Conservation (phyloP, 139 green algal genomes). For the Haematococcus lacustris region DNA sequence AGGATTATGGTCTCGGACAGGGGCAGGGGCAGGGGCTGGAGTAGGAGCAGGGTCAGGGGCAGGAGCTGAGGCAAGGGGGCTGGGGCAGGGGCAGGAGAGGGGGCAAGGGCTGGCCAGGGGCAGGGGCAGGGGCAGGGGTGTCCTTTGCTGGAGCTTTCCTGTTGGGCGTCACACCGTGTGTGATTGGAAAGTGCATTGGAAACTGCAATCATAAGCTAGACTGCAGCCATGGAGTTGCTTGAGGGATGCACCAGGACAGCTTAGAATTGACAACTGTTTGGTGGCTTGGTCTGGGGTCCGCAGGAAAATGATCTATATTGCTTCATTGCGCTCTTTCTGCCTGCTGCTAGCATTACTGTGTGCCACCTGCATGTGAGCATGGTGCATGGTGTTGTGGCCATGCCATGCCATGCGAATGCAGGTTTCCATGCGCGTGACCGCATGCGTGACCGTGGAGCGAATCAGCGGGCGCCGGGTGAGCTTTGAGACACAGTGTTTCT, state of each 20-base stretch:
- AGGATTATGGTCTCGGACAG: not conserved
- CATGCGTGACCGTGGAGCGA: not conserved
- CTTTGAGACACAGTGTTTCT: not conserved
- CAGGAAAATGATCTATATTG: not conserved
- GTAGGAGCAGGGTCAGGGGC: not conserved
- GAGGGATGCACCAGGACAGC: too few relatives aligned
- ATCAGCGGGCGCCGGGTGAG: not conserved
- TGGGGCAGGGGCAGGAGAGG: too few relatives aligned
- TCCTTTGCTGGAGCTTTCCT: too few relatives aligned
- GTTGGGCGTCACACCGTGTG: not conserved
- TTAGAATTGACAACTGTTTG: not conserved
- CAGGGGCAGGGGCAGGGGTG: not conserved
- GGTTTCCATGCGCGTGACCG: not conserved
- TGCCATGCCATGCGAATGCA: not conserved
- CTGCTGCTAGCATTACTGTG: not conserved
- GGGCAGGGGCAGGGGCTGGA: not conserved
- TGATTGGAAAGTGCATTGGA: too few relatives aligned
- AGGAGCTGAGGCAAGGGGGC: not conserved
- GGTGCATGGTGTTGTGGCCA: not conserved
- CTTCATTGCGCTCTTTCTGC: not conserved
- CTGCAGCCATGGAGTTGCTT: too few relatives aligned
- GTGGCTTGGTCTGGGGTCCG: too few relatives aligned
- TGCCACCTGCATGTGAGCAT: not conserved
- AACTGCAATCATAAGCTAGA: too few relatives aligned
- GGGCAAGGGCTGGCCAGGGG: not conserved